Conservation (phyloP, 169 alveolate species). For the Plasmodium cynomolgi region DNA sequence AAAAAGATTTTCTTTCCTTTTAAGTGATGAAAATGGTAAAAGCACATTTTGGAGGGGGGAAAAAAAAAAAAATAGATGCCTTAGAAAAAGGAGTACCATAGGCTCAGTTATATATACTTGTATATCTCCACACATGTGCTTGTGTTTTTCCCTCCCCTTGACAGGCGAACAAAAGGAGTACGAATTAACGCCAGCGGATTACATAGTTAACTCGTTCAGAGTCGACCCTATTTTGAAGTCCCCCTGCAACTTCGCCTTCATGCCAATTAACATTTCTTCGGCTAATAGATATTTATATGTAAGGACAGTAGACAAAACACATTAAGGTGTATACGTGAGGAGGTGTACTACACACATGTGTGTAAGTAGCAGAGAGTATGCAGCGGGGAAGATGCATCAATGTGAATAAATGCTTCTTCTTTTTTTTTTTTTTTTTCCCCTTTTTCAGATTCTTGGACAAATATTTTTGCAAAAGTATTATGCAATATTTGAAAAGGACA, state of each 20-base stretch:
- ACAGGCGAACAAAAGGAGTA: conserved; percentile 51
- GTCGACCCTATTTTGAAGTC: conserved; percentile 62
- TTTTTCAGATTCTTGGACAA: conserved; percentile 71
- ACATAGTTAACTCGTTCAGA: conserved; percentile 55
- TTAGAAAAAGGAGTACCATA: not conserved
- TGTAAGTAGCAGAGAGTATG: not conserved
- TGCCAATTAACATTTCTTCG: conserved; percentile 74
- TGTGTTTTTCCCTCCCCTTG: not conserved
- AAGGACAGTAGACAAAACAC: not conserved
- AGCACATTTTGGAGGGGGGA: not conserved
- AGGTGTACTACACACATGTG: not conserved
- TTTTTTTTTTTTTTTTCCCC: not conserved
- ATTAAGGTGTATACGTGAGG: not conserved
- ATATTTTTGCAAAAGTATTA: conserved; percentile 73
- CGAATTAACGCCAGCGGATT: conserved; percentile 68
- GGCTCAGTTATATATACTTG: not conserved
- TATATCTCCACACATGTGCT: not conserved
- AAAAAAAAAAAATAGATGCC: not conserved
- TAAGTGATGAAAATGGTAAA: conserved; percentile 51
- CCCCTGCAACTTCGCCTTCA: conserved; percentile 74
- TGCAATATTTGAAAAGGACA: conserved; percentile 74
- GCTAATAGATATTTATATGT: conserved; percentile 72
- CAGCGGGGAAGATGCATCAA: not conserved
- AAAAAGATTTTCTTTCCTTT: conserved; percentile 65
- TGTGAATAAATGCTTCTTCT: not conserved